These are phyloP conservation scores for Colletotrichum musae DNA, from an alignment of 2,329 filamentous ascomycete genomes.

Conservation along the genomic window DNA sequence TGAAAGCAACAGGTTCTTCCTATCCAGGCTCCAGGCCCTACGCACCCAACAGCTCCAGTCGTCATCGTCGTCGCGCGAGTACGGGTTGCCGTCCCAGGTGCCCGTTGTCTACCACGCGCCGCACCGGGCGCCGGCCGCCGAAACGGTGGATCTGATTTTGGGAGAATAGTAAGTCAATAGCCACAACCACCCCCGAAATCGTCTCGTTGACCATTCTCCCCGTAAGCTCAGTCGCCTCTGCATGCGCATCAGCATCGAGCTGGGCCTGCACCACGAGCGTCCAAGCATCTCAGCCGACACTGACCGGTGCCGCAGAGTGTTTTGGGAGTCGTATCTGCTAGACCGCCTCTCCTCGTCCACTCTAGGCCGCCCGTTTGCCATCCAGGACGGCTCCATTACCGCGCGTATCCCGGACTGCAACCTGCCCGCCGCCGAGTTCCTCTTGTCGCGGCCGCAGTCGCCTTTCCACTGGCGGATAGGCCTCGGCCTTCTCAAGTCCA, in stretches of 20 bases:
- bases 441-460: neutral
- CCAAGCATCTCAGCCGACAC: neutral
- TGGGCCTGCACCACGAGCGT: constrained; percentile 16
- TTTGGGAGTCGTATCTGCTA: constrained; percentile 31
- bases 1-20: neutral
- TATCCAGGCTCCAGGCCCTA: neutral
- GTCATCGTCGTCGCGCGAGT: neutral
- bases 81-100: neutral
- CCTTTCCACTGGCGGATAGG: constrained; percentile 6
- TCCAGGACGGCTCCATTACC: constrained; percentile 20
- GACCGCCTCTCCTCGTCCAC: constrained; percentile 33
- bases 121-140: neutral
- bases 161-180: neutral
- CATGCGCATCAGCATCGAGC: constrained; percentile 26
- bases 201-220: neutral
- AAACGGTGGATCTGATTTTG: neutral
- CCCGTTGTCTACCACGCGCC: neutral
- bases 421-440: neutral
- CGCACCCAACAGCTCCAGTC: neutral
- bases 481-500: neutral
- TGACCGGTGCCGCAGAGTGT: constrained; percentile 18
- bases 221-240: constrained; percentile 17
- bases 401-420: neutral
- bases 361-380: constrained; percentile 30
- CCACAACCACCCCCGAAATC: neutral